Conservation (phyloP, 805 yeast species). For the Vanderwaltozyma verrucispora region DNA sequence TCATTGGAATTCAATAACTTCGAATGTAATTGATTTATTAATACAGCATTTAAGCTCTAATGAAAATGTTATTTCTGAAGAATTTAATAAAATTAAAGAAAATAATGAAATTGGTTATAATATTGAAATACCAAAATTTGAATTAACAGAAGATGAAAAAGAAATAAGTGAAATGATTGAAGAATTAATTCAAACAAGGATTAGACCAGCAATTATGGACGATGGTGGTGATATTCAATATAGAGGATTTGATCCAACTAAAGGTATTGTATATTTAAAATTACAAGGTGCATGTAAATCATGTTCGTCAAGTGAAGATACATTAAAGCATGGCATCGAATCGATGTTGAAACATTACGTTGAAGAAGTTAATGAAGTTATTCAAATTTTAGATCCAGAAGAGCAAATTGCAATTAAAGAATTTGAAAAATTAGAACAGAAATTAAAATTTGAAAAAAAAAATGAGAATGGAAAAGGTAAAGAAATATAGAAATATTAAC, state of each 20-base stretch:
- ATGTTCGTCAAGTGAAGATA: constrained; percentile 84
- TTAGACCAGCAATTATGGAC: constrained; percentile 95
- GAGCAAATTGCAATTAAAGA: constrained; percentile 65
- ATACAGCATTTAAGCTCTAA: constrained; percentile 24
- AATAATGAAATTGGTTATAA: constrained; percentile 31
- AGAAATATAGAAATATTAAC: too few species aligned
- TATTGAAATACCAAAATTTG: constrained; percentile 22
- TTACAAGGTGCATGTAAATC: constrained; percentile 94
- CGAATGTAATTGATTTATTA: constrained; percentile 39
- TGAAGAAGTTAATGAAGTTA: constrained; percentile 85
- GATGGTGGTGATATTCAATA: constrained; percentile 97
- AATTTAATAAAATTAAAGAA: constrained; percentile 23
- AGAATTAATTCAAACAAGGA: constrained; percentile 86
- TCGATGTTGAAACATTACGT: constrained; percentile 96
- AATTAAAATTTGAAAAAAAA: constrained; percentile 6
- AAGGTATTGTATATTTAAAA: constrained; percentile 81
- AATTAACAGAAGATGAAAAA: constrained; percentile 48
- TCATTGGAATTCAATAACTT: constrained; percentile 65
- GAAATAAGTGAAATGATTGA: constrained; percentile 85
- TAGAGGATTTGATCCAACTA: constrained; percentile 71
- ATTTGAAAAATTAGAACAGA: constrained; percentile 72
- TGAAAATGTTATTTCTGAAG: constrained; percentile 16
- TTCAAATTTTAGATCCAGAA: constrained; percentile 78
- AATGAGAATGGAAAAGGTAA: not conserved
- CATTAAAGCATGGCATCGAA: constrained; percentile 91